Evolutionary conservation across 306 rosid genomes (phyloP).

Genomic region (Herpetospermum pedunculosum): DNA sequence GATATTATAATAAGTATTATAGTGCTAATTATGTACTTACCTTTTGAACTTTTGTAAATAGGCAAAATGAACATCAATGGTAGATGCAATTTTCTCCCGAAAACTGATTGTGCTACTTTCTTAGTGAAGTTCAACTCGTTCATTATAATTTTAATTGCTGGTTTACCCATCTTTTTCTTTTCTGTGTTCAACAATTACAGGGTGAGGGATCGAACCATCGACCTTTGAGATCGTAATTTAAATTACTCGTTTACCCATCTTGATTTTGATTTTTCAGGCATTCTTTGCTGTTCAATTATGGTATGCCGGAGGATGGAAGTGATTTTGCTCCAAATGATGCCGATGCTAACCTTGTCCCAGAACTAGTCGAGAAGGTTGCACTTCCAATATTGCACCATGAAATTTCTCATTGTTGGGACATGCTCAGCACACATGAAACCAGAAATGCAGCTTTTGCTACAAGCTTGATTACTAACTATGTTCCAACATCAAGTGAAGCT

Average conservation of each 20-base stretch:
- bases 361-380: conserved; percentile 85
- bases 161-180: neutral
- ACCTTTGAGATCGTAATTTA: too few species aligned
- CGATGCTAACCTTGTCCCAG: conserved; percentile 85
- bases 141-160: neutral
- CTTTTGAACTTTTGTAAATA: neutral
- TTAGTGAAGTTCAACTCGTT: neutral
- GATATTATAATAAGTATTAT: conserved; percentile 10
- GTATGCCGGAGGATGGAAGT: conserved; percentile 53
- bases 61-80: neutral
- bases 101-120: neutral
- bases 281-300: conserved; percentile 56
- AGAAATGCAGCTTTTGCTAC: conserved; percentile 64
- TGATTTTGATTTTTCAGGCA: conserved; percentile 42
- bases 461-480: conserved; percentile 66
- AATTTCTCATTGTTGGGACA: conserved; percentile 82
- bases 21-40: neutral
- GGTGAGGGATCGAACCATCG: too few species aligned
- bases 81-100: neutral
- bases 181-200: too few species aligned
- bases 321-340: conserved; percentile 54
- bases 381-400: conserved; percentile 82
- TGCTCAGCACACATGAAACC: conserved; percentile 73
- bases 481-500: conserved; percentile 71
- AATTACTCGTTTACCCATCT: neutral